Conservation (phyloP, 768 basidiomycete genomes). For the Mycena albidolilacea region DNA sequence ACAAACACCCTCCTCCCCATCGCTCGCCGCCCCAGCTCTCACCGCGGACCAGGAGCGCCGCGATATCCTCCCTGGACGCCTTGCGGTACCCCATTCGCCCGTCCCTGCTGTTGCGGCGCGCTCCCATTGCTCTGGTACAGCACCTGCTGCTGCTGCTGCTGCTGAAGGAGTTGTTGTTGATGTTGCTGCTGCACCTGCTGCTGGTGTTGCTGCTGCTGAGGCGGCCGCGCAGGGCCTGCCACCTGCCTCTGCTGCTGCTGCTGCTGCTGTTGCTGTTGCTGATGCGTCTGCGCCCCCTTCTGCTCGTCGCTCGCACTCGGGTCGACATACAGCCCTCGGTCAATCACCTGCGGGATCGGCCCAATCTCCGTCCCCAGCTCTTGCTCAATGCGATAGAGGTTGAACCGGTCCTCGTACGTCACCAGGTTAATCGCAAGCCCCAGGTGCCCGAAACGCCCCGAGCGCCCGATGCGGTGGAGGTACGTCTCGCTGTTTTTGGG, state of each 20-base stretch:
- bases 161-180: conserved; percentile 47
- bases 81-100: conserved; percentile 42
- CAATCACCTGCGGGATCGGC: conserved; percentile 93
- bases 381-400: conserved; percentile 97
- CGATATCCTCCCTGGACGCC: conserved; percentile 51
- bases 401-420: conserved; percentile 98
- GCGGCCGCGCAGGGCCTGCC: conserved; percentile 41
- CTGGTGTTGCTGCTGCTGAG: conserved; percentile 40
- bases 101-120: conserved; percentile 40
- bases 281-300: conserved; percentile 52
- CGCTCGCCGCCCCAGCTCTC: conserved; percentile 34
- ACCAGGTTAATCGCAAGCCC: conserved; percentile 98
- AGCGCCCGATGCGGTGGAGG: conserved; percentile 97
- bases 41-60: conserved; percentile 55
- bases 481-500: conserved; percentile 99
- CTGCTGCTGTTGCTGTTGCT: conserved; percentile 53
- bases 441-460: conserved; percentile 96
- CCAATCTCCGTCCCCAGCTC: conserved; percentile 98
- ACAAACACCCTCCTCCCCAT: not conserved
- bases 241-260: conserved; percentile 42
- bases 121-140: conserved; percentile 55
- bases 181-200: conserved; percentile 49
- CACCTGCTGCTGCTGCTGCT: conserved; percentile 47
- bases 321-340: conserved; percentile 93
- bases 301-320: conserved; percentile 66